phyloP scores from a whole-genome alignment of 352 stramenopile species.

The Pythium rishiriense region DNA sequence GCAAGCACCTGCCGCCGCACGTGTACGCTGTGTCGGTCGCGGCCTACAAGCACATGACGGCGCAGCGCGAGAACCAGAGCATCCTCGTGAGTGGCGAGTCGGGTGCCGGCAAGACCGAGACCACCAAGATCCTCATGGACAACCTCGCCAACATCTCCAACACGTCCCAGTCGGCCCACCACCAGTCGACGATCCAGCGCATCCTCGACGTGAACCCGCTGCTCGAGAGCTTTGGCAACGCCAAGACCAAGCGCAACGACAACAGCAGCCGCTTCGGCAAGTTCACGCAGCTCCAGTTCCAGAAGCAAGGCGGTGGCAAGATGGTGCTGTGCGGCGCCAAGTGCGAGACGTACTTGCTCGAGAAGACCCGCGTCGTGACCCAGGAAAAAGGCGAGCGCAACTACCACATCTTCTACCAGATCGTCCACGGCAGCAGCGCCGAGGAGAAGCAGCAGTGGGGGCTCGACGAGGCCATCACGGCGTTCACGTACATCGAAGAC shows the following conservation, averaged over 20 bases:
- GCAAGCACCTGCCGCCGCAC: slow-evolving; percentile 61
- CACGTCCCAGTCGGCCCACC: slow-evolving; percentile 11
- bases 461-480: slow-evolving; percentile 31
- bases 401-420: slow-evolving; percentile 99
- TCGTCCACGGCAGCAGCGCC: slow-evolving; percentile 56
- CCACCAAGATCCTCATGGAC: slow-evolving; percentile 90
- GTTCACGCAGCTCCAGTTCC: slow-evolving; percentile 64
- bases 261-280: slow-evolving; percentile 88
- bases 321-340: slow-evolving; percentile 83
- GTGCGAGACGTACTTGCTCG: slow-evolving; percentile 94
- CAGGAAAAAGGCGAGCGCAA: slow-evolving; percentile 94
- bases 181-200: slow-evolving; percentile 74
- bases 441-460: slow-evolving; percentile 62
- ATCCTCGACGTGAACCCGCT: slow-evolving; percentile 98
- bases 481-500: slow-evolving; percentile 27
- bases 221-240: slow-evolving; percentile 98
- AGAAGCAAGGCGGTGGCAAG: slow-evolving; percentile 56
- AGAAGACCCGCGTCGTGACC: slow-evolving; percentile 95
- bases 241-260: slow-evolving; percentile 96
- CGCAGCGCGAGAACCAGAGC: slow-evolving; percentile 66
- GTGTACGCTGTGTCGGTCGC: slow-evolving; percentile 73
- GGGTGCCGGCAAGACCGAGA: slow-evolving; percentile 88
- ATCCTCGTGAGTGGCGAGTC: slow-evolving; percentile 88
- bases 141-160: slow-evolving; percentile 77
- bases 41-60: slow-evolving; percentile 66